Evolutionary conservation across 257 asterid species (phyloP), one percentile per base, ranked within the genome.

Genomic region (Solanum raphanifolium): DNA sequence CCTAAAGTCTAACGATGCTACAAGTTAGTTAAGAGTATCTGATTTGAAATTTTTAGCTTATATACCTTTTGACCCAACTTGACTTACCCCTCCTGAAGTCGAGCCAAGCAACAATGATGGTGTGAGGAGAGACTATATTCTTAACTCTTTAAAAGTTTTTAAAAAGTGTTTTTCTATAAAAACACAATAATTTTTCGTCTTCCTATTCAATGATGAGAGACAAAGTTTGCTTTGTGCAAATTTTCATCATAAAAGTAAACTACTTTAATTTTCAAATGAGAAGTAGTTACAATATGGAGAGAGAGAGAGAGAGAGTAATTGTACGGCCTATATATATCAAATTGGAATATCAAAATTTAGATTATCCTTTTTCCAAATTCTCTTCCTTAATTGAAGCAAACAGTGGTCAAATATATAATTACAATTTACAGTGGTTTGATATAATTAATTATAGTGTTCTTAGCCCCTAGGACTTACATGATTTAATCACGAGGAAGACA

Each of bases 401-500:
- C n/a, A 72, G 9, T 43, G 66, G 85, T 27, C 66, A 79, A 79
- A 16, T 23, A 38, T 23, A 65, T 52, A 66, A 23, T 86, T 34
- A 73, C 84, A 72, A 11, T 29, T 86, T 34, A 34, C 58, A 72
- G 41, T 29, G 66, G 10, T 83, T 21, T 11, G 62, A 11, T 82
- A 83, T 11, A 12, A 52, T 18, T 11, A 12, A 52, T 18, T 21
- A 86, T 39, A 35, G 48, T 68, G 32, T 31, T 68, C 74, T 31
- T 68, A 13, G 74, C 36, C 62, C 55, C 27, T 34, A 20, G 75
- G 39, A 87, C 86, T 41, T 6, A 15, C 4, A 82, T 82, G 25
- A 88, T 73, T 82, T 52, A 73, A 73, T 71, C 90, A 88, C 87
- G 87, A 84, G 90, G 32, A 52, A 52, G 73, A 38, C 90, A 48